Evolutionary conservation across 169 alveolate genomes (phyloP), one percentile per base, ranked within the genome.

Genomic region (Plasmodium malariae): DNA sequence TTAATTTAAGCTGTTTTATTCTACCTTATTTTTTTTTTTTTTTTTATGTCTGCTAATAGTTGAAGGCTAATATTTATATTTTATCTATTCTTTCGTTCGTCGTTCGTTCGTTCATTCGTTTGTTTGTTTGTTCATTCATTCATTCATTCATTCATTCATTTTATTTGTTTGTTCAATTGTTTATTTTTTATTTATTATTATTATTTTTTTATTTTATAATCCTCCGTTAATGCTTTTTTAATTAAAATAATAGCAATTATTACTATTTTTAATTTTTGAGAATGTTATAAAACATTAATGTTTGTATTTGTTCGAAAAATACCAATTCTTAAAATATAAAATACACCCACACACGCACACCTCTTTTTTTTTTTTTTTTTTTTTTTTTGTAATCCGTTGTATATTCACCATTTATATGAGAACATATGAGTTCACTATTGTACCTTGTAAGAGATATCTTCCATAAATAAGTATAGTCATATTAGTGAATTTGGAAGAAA

Each of bases 361-460:
- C 11, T 40, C 11, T 37, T 73, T 73, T 60, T 24, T 72, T 40
- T 54, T 40, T 32, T 17, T 32, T 17, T 14, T 54, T 45, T 43
- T 73, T 73, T 43, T n/a, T n/a, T n/a, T n/a, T n/a, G n/a, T n/a
- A n/a, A n/a, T n/a, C n/a, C n/a, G n/a, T n/a, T n/a, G n/a, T 54
- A 32, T 43, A 73, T 73, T 17, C 87, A 57, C 32, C 37, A 71
- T 37, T 7, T 24, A 32, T 21, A 19, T 71, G 85, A 45, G 68
- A 70, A 3, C 19, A 55, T 21, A 24, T 28, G 55, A 11, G 30
- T 73, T 54, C 55, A 40, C 28, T 17, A n/a, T 11, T 26, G 14
- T 60, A 24, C 65, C 36, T 30, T 54, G 49, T 72, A 17, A 72
- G 54, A 72, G 30, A 48, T 19, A 43, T 55, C n/a, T 0, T 60